Base-by-base conservation (phyloP, 495 filamentous ascomycete species). In the Penicillium chermesinum region DNA sequence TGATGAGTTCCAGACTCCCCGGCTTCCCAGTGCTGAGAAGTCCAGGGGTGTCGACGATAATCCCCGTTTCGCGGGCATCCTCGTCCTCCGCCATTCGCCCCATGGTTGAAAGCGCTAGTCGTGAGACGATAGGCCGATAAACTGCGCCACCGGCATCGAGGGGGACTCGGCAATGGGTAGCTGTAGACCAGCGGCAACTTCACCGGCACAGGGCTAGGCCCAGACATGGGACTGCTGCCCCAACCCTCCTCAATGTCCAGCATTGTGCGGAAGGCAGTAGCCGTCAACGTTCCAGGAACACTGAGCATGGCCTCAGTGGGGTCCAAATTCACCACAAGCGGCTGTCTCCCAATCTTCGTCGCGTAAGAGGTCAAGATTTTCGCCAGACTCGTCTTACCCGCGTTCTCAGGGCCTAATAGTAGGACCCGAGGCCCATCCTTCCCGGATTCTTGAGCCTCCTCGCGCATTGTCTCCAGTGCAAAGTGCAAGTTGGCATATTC, bases 121-220 rank as follows among this genome's bases (percentile, higher is more conserved):
- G 76, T 27, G 84, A 86, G 34, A 87, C 67, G 47, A 97, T 61
- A 1, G 83, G 80, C 65, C 81, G 86, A 63, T 83, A 96, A 10
- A 91, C 61, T 35, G 73, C 75, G 20, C 78, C 71, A 43, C 91
- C 86, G 6, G 88, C 86, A 50, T 93, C 85, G 9, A 73, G 56
- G 2, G n/a, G 88, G 82, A 49, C 73, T 84, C 34, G 80, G 73
- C 44, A 87, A 72, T 8, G 90, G 90, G 66, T 89, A 90, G 56
- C 87, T 87, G 57, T 96, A 96, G n/a, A 90, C 88, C 45, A 97
- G 66, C 15, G 94, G 94, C 54, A 93, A 69, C 70, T 96, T 97
- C 18, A 95, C 87, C 1, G 93, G 89, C 13, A 93, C 79, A 10
- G 82, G 78, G 50, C 84, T 93, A 6, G 94, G 90, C 2, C 91